Evolutionary conservation across 2,329 filamentous ascomycete genomes (phyloP), one percentile per base, ranked within the genome.

Genomic region (Tympanopsis confertula): DNA sequence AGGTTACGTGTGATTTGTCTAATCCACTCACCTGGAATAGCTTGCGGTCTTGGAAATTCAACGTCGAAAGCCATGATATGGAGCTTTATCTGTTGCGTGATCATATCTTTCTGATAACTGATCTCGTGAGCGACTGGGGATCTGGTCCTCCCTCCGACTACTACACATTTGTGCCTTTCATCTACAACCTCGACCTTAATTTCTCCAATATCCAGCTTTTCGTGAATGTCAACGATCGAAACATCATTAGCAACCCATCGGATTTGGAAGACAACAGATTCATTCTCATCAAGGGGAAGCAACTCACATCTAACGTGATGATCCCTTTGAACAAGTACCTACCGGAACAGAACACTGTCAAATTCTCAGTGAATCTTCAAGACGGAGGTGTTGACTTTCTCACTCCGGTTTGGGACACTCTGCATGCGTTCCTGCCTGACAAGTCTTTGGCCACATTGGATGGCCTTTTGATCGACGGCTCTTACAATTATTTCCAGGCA

Each of bases 161-260:
- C 56, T 78, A 89, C 45, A 82, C 86, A 0, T 98, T 94, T 52
- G 82, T 86, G 0, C 91, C 91, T 4, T 95, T 89, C 61, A 73
- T 78, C 42, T 98, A 98, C 53, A 68, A 80, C 33, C 61, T 96
- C 35, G 78, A 86, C 45, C 65, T 96, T 43, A 70, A 73, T 15
- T 77, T 95, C 42, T 67, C 63, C 19, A 71, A 87, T 42, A 69
- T 93, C 46, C 81, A 78, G 50, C 63, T 98, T 26, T 93, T 81
- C 51, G 63, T 98, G 42, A 96, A 96, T 56, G 85, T 93, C 39
- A 98, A 98, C 56, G 91, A 98, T 52, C 82, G 81, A 37, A 98
- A 98, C 51, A 94, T 98, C 46, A 87, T 98, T 59, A 93, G 94
- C 58, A 91, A 91, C 48, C 87, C 91, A 2, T 85, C 84, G 4